Base-by-base conservation (phyloP, 345 rosid species). In the Sonneratia alba region DNA sequence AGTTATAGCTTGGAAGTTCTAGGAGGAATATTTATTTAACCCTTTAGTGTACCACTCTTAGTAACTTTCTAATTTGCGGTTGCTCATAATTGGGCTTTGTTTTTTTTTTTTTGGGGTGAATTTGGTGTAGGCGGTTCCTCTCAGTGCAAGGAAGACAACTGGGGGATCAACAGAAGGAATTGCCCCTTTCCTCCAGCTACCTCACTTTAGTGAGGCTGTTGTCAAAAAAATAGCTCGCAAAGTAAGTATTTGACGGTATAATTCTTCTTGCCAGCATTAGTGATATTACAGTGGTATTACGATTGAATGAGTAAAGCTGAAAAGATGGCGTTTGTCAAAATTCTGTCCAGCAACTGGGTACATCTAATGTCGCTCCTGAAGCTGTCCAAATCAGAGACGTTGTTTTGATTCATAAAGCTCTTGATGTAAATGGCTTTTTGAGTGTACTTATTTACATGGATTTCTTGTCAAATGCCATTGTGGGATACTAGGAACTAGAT, bases 181-280 rank as follows among this genome's bases (percentile, higher is more conserved):
- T 82, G 96, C 98, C 55, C 89, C 99, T 62, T 95, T 95, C 80
- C 78, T 95, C 78, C 99, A 95, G 91, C 87, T 95, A 66, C 98
- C 99, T 68, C 92, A 89, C 83, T 86, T 95, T 80, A 90, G 85
- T 59, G 99, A 95, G 45, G 79, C 90, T 70, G 81, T 83, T 64
- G 70, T 91, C 19, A 95, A 92, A 79, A 92, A 87, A 85, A 88
- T 95, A 75, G 88, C 92, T 53, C 97, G 98, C 82, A 95, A 92
- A 97, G 97, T 90, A 76, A 72, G 57, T 48, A 16, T 61, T 12
- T 7, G 18, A 47, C 0, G 9, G 7, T 40, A 40, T 8, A 40
- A 40, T 34, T 45, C 11, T 13, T 38, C 8, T 47, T 68, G 68
- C 42, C 53, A 57, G 36, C 36, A 38, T 16, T 49, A 13, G 21